phyloP scores from a whole-genome alignment of 2,329 filamentous ascomycete species.

The Arthrinium puccinioides region DNA sequence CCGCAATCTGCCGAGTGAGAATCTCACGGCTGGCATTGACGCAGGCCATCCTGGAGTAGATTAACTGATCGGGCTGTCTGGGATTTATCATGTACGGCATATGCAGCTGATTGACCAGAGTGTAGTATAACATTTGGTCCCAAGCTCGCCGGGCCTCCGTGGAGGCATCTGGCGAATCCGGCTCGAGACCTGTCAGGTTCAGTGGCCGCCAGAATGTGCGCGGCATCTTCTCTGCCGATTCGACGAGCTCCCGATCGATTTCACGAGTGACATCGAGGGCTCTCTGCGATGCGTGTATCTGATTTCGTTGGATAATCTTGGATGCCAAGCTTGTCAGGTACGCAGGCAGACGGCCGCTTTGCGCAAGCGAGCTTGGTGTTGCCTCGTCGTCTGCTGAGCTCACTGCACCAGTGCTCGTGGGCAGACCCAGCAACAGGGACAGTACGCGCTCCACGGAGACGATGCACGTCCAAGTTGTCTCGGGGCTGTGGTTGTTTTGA shows the following conservation, averaged over 20 bases:
- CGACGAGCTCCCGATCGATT: not conserved
- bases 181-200: not conserved
- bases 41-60: constrained; percentile 28
- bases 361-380: not conserved
- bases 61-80: constrained; percentile 15
- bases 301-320: not conserved
- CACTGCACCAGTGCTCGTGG: not conserved
- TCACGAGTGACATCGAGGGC: not conserved
- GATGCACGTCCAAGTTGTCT: not conserved
- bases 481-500: not conserved
- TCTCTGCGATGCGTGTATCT: not conserved
- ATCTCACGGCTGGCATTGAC: constrained; percentile 32
- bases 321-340: not conserved
- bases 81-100: constrained; percentile 31
- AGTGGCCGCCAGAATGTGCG: not conserved
- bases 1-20: constrained; percentile 26
- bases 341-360: not conserved
- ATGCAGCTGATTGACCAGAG: constrained; percentile 31
- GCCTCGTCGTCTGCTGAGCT: not conserved
- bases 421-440: not conserved
- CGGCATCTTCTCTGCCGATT: not conserved
- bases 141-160: constrained; percentile 24
- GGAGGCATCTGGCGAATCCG: not conserved
- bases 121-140: constrained; percentile 30
- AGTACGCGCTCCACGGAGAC: not conserved